Percentiles rank a stretch among this genome's conserved stretches.
phyloP scores from a whole-genome alignment of 805 yeast genomes.

The Candida golubevii region DNA sequence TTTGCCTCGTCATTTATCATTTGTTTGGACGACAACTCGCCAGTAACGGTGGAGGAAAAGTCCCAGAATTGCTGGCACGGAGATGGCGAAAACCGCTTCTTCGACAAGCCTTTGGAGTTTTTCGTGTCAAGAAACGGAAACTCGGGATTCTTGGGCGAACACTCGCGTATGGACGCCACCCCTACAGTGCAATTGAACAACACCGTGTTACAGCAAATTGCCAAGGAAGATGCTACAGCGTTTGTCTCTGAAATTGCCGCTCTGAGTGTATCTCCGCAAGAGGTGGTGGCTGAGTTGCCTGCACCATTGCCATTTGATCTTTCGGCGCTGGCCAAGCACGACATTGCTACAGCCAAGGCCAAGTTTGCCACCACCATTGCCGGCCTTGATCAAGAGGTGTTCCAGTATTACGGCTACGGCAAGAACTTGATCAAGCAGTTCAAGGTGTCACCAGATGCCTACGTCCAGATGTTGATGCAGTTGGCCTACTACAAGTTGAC shows the following conservation, averaged over 20 bases:
- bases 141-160: conserved; percentile 94
- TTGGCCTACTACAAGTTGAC: conserved; percentile 82
- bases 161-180: conserved; percentile 97
- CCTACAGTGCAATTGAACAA: conserved; percentile 89
- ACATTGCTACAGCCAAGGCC: conserved; percentile 52
- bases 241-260: conserved; percentile 26
- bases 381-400: conserved; percentile 69
- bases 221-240: conserved; percentile 39
- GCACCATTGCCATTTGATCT: conserved; percentile 52
- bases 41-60: conserved; percentile 77
- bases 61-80: conserved; percentile 92
- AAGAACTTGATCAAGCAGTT: conserved; percentile 78
- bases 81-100: conserved; percentile 85
- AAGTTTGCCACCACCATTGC: conserved; percentile 56
- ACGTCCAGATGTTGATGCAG: conserved; percentile 85
- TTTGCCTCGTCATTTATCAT: conserved; percentile 76
- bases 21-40: conserved; percentile 69
- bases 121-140: conserved; percentile 76
- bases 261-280: conserved; percentile 8
- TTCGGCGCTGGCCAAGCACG: conserved; percentile 44
- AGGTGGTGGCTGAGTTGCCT: conserved; percentile 16
- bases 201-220: conserved; percentile 56
- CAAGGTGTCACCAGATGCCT: conserved; percentile 91
- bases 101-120: conserved; percentile 87
- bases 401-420: conserved; percentile 82